Evolutionary conservation across 2,329 filamentous ascomycete species (phyloP).

Genomic region (Neofusicoccum parvum): DNA sequence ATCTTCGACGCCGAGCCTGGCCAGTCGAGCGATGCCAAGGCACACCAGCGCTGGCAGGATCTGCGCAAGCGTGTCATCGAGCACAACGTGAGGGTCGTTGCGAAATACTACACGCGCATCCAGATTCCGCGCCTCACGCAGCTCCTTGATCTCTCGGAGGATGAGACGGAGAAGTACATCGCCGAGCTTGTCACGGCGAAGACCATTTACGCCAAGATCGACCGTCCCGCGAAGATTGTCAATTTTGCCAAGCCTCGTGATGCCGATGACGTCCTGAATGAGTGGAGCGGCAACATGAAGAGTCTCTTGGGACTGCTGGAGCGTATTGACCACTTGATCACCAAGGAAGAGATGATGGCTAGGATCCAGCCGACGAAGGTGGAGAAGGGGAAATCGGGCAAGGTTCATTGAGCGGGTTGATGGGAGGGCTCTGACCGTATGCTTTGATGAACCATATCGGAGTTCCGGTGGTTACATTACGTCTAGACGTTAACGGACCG

Average conservation of each 20-base stretch:
- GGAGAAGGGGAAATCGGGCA: constrained; percentile 43
- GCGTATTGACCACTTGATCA: constrained; percentile 95
- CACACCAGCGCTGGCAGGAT: constrained; percentile 86
- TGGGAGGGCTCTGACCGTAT: background rate
- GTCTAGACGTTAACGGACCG: constrained; percentile 12
- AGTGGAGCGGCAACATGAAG: constrained; percentile 99
- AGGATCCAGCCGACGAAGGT: constrained; percentile 49
- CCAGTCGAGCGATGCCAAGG: constrained; percentile 74
- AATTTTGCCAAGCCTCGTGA: constrained; percentile 94
- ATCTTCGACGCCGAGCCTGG: constrained; percentile 74
- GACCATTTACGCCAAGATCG: constrained; percentile 97
- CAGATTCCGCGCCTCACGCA: constrained; percentile 87
- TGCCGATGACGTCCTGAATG: constrained; percentile 93
- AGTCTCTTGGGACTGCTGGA: constrained; percentile 81
- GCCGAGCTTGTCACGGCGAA: constrained; percentile 95
- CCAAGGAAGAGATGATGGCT: constrained; percentile 99
- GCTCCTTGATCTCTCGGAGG: constrained; percentile 86
- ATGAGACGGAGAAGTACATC: constrained; percentile 99
- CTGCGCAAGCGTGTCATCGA: constrained; percentile 98
- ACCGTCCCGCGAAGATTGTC: constrained; percentile 87
- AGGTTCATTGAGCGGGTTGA: constrained; percentile 36
- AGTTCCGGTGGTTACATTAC: constrained; percentile 16
- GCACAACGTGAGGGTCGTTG: constrained; percentile 96
- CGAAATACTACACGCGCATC: constrained; percentile 98
- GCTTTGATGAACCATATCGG: constrained; percentile 8